Evolutionary conservation across 2,329 filamentous ascomycete genomes (phyloP).

Genomic region (Aurifilum marmelostoma): DNA sequence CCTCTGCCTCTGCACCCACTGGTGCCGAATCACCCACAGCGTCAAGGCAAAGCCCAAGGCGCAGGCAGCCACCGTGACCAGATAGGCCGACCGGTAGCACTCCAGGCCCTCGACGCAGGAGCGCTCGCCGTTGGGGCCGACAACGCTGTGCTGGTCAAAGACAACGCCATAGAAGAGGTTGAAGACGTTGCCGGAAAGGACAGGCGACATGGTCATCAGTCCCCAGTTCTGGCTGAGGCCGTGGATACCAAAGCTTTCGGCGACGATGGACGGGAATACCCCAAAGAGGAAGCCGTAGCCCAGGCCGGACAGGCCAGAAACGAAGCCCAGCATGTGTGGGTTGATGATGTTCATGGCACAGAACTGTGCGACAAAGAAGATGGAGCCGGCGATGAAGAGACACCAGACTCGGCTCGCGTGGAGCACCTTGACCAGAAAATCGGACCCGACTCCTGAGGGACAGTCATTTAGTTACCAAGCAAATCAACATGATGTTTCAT

Average conservation of each 20-base stretch:
- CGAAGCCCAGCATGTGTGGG: slow-evolving; percentile 74
- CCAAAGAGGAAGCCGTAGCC: slow-evolving; percentile 94
- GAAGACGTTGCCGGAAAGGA: slow-evolving; percentile 87
- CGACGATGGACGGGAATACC: slow-evolving; percentile 86
- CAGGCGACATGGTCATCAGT: slow-evolving; percentile 86
- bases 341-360: slow-evolving; percentile 75
- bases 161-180: slow-evolving; percentile 87
- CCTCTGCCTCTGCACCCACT: slow-evolving; percentile 47
- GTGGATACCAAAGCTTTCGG: slow-evolving; percentile 87
- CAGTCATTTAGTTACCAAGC: slow-evolving; percentile 20
- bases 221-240: slow-evolving; percentile 96
- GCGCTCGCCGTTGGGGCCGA: slow-evolving; percentile 69
- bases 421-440: slow-evolving; percentile 82
- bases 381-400: slow-evolving; percentile 72
- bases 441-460: slow-evolving; percentile 77
- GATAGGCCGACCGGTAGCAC: slow-evolving; percentile 83
- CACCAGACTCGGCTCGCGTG: slow-evolving; percentile 89
- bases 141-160: slow-evolving; percentile 77
- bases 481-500: neutral
- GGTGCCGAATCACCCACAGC: slow-evolving; percentile 69
- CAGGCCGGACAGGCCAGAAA: slow-evolving; percentile 83
- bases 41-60: slow-evolving; percentile 69
- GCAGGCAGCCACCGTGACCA: slow-evolving; percentile 75
- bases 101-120: slow-evolving; percentile 76
- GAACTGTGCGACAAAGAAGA: slow-evolving; percentile 81